These are phyloP conservation scores for Pascua sp. DNA, from an alignment of 1,284 basidiomycete genomes.

Conservation along the genomic window DNA sequence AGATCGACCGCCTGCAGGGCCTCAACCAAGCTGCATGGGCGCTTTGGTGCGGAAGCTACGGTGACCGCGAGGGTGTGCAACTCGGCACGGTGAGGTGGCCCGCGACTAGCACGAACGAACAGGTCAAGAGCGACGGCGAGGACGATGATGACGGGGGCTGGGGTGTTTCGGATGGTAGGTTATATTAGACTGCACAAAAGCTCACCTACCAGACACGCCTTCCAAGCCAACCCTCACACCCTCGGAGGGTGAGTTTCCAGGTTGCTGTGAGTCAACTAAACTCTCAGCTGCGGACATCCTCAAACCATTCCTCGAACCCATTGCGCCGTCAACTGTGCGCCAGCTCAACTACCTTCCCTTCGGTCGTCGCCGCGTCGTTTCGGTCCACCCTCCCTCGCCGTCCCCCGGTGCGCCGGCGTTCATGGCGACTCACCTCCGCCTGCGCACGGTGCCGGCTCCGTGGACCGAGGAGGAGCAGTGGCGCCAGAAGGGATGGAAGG, in stretches of 20 bases:
- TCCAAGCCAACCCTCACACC: neutral
- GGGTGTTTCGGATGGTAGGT: conserved; percentile 14
- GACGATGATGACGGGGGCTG: conserved; percentile 21
- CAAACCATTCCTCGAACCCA: neutral
- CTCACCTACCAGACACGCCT: too few relatives aligned
- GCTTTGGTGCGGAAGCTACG: conserved; percentile 25
- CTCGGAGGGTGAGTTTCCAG: conserved; percentile 1
- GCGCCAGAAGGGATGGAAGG: conserved; percentile 7
- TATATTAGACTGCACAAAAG: too few relatives aligned
- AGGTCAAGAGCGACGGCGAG: neutral
- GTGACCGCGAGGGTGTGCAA: conserved; percentile 5
- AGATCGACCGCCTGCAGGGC: conserved; percentile 11
- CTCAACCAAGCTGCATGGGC: conserved; percentile 34
- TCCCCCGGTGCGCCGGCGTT: conserved; percentile 9
- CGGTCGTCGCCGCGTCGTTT: conserved; percentile 25
- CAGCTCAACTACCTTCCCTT: conserved; percentile 31
- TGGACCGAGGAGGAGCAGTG: conserved; percentile 36
- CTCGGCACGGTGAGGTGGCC: neutral
- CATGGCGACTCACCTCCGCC: conserved; percentile 12
- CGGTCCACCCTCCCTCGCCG: conserved; percentile 15
- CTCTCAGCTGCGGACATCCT: conserved; percentile 4
- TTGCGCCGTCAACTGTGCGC: neutral
- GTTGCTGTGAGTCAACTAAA: neutral
- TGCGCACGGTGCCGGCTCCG: conserved; percentile 32
- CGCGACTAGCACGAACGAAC: neutral